Evolutionary conservation across 192 early-diverging fungal genomes (phyloP).

Genomic region (Coemansia sp.): DNA sequence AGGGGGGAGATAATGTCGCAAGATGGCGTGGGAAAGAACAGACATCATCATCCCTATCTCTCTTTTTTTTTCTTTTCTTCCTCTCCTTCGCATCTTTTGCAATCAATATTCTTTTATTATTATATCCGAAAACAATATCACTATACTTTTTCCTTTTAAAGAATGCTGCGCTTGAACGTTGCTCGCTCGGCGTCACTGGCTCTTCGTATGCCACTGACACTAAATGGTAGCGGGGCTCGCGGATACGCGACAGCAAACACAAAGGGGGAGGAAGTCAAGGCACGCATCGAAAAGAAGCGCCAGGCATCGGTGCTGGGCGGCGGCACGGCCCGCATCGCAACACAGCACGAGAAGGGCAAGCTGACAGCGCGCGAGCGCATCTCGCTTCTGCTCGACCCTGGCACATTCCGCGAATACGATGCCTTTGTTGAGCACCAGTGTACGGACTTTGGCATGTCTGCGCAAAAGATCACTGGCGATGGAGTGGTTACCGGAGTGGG

Average conservation of each 20-base stretch:
- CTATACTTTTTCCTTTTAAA: too few relatives aligned
- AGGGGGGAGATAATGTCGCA: neutral
- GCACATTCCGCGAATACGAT: slow-evolving; percentile 91
- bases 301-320: slow-evolving; percentile 76
- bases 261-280: slow-evolving; percentile 22
- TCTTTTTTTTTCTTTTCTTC: neutral
- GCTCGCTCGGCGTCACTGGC: neutral
- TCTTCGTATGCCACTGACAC: neutral
- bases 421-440: slow-evolving; percentile 95
- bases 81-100: neutral
- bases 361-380: slow-evolving; percentile 93
- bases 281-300: slow-evolving; percentile 68
- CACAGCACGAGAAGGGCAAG: slow-evolving; percentile 93
- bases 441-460: slow-evolving; percentile 86
- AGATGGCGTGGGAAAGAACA: slow-evolving; percentile 14
- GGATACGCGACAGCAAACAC: slow-evolving; percentile 38
- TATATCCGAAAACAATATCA: neutral
- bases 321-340: slow-evolving; percentile 74
- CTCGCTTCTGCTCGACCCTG: slow-evolving; percentile 79
- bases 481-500: slow-evolving; percentile 97
- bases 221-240: too few relatives aligned
- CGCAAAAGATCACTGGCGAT: slow-evolving; percentile 85
- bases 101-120: slow-evolving; percentile 2
- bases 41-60: neutral
- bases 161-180: neutral